Base-by-base conservation (phyloP, 2,329 filamentous ascomycete species). In the Rugonectria rugulosa region DNA sequence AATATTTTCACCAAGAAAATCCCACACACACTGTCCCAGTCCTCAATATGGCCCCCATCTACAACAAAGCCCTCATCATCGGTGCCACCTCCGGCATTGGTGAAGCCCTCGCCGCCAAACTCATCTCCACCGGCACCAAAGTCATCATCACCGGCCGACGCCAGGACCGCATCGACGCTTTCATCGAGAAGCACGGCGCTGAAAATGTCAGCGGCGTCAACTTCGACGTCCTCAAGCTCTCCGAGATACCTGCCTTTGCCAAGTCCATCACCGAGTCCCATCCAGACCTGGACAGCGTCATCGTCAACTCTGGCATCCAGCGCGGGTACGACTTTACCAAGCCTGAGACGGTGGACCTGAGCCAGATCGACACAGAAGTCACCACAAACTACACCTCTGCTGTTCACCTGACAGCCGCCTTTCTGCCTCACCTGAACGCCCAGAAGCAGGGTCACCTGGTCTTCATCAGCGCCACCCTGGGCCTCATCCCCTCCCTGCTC, bases 221-320 rank as follows among this genome's bases (percentile, higher is more conserved):
- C 7, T 70, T 69, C 3, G 81, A 85, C 62, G 76, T 84, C 29
- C 69, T 70, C 3, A 69, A 82, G 36, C 63, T 78, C 0, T 67
- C 70, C 2, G 67, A 71, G 9, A 78, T 64, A 14, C 32, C 57
- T 10, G 32, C 40, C 9, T 61, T 65, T n/a, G 61, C 55, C 6
- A 23, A 41, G 17, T 44, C 46, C n/a, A 37, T 63, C 17, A 45
- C 47, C 14, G 19, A 40, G 20, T 19, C 38, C 10, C 37, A 61
- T 36, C 55, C 58, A 4, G 60, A 63, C 29, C 41, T 61, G 12
- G 59, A 86, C 70, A 79, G 77, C 61, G 67, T 87, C 31, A 68
- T 87, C 52, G 72, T 87, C 51, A 87, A 87, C 68, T 79, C 84
- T 0, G 84, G 83, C 24, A 73, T 82, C 40, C 83, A 88, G 68